Percentiles rank a stretch among this genome's conserved stretches.
Evolutionary conservation across 2,329 filamentous ascomycete genomes (phyloP).

Genomic region (Aspergillus hiratsukae): DNA sequence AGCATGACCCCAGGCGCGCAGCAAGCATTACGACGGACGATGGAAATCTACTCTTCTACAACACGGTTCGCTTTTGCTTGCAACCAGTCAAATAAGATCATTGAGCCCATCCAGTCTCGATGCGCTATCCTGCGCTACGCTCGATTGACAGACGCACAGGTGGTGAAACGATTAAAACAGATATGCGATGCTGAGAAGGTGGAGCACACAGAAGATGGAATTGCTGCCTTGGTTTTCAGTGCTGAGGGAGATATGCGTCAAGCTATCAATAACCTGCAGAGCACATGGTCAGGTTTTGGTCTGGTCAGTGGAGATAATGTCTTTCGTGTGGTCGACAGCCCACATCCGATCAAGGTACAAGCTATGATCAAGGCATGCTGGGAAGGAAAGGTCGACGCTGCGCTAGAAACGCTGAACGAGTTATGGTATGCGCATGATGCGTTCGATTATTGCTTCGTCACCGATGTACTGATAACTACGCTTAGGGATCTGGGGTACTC

Average conservation of each 20-base stretch:
- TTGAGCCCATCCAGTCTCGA: constrained; percentile 94
- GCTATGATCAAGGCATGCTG: constrained; percentile 97
- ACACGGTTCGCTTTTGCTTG: constrained; percentile 97
- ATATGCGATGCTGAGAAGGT: constrained; percentile 92
- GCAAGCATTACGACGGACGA: constrained; percentile 88
- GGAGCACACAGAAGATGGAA: constrained; percentile 83
- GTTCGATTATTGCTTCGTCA: neutral
- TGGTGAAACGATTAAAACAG: constrained; percentile 84
- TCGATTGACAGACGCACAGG: constrained; percentile 83
- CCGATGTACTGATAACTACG: constrained; percentile 3
- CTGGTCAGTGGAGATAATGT: constrained; percentile 98
- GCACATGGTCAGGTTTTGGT: constrained; percentile 86
- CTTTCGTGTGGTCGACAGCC: constrained; percentile 94
- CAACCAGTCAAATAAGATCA: constrained; percentile 99
- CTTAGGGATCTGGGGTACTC: constrained; percentile 78
- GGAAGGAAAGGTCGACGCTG: constrained; percentile 83
- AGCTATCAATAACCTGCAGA: constrained; percentile 97
- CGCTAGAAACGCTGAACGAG: constrained; percentile 80
- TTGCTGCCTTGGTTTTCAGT: constrained; percentile 94
- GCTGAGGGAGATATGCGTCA: constrained; percentile 98
- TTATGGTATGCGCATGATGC: constrained; percentile 59
- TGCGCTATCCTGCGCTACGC: constrained; percentile 95
- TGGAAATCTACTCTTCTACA: constrained; percentile 98
- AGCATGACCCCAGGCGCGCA: constrained; percentile 95
- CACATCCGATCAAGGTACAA: constrained; percentile 97